These are phyloP conservation scores for Elongisporangium senticosum DNA, from an alignment of 352 stramenopile genomes.

Conservation along the genomic window DNA sequence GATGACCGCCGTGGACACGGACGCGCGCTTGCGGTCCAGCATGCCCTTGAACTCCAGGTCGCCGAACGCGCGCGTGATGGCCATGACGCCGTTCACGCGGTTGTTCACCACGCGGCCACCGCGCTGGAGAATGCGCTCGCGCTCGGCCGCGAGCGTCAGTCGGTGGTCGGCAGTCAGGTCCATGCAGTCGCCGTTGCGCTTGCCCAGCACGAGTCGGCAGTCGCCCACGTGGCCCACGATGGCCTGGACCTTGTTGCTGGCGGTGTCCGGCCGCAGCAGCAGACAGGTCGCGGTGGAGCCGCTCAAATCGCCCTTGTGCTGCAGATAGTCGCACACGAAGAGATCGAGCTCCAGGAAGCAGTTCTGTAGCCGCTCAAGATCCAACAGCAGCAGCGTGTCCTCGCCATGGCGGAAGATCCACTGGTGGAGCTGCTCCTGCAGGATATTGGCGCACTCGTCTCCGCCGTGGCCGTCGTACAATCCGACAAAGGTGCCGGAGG, in stretches of 20 bases:
- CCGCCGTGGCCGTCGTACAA: slow-evolving; percentile 85
- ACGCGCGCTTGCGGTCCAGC: slow-evolving; percentile 10
- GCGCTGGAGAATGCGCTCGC: slow-evolving; percentile 39
- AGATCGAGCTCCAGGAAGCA: slow-evolving; percentile 63
- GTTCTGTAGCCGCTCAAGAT: slow-evolving; percentile 22
- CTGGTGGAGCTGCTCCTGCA: slow-evolving; percentile 69
- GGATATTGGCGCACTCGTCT: slow-evolving; percentile 60
- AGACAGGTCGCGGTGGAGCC: slow-evolving; percentile 74
- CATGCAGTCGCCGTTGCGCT: slow-evolving; percentile 28
- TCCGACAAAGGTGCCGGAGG: slow-evolving; percentile 44
- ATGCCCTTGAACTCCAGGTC: slow-evolving; percentile 80
- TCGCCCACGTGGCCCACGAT: slow-evolving; percentile 71
- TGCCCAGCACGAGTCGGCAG: slow-evolving; percentile 55
- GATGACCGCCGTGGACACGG: slow-evolving; percentile 8
- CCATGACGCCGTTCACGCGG: slow-evolving; percentile 78
- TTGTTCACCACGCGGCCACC: slow-evolving; percentile 76
- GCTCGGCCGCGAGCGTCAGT: slow-evolving; percentile 37
- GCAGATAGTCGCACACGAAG: slow-evolving; percentile 62
- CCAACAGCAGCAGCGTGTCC: slow-evolving; percentile 16
- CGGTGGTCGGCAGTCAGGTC: slow-evolving; percentile 71
- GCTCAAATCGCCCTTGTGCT: slow-evolving; percentile 66
- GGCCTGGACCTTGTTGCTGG: slow-evolving; percentile 13
- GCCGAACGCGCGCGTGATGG: slow-evolving; percentile 81
- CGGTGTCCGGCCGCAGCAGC: slow-evolving; percentile 21
- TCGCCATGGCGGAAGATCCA: slow-evolving; percentile 47